Conservation (phyloP, 768 basidiomycete genomes). For the Boletus sp. region DNA sequence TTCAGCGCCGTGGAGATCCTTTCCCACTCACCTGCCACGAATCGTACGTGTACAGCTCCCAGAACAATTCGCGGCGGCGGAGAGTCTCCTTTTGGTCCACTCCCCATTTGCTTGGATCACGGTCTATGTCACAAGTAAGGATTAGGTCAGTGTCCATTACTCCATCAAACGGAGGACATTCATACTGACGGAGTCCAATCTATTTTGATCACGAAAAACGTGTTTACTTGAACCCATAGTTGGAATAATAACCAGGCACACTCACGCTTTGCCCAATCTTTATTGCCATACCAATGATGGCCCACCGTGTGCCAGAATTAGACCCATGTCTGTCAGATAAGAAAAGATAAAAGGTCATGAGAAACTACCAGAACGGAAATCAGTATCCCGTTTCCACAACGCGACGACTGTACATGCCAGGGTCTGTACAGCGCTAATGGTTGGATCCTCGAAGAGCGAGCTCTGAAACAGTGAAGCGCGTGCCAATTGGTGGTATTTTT, state of each 20-base stretch:
- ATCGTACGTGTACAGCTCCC: constrained; percentile 51
- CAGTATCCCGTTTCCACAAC: constrained; percentile 31
- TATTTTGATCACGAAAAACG: constrained; percentile 26
- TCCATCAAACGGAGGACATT: neutral
- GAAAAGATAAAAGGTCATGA: constrained; percentile 72
- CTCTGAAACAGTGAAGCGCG: constrained; percentile 63
- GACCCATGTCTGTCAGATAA: constrained; percentile 67
- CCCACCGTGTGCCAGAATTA: constrained; percentile 63
- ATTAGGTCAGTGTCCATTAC: constrained; percentile 4
- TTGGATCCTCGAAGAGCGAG: constrained; percentile 66
- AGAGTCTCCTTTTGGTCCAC: constrained; percentile 55
- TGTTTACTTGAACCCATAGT: neutral
- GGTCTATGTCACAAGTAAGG: constrained; percentile 41
- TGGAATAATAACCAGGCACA: constrained; percentile 20
- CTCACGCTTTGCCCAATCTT: constrained; percentile 71
- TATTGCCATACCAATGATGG: constrained; percentile 66
- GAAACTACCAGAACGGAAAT: constrained; percentile 41
- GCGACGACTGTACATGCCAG: constrained; percentile 42
- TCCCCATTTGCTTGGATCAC: constrained; percentile 69
- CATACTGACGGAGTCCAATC: constrained; percentile 67
- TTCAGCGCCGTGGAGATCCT: neutral
- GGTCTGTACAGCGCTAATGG: constrained; percentile 64
- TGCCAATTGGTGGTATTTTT: constrained; percentile 68
- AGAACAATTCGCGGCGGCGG: constrained; percentile 64
- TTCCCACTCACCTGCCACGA: constrained; percentile 31